Evolutionary conservation across 331 rosid species (phyloP).

Genomic region (Ulmus americana): DNA sequence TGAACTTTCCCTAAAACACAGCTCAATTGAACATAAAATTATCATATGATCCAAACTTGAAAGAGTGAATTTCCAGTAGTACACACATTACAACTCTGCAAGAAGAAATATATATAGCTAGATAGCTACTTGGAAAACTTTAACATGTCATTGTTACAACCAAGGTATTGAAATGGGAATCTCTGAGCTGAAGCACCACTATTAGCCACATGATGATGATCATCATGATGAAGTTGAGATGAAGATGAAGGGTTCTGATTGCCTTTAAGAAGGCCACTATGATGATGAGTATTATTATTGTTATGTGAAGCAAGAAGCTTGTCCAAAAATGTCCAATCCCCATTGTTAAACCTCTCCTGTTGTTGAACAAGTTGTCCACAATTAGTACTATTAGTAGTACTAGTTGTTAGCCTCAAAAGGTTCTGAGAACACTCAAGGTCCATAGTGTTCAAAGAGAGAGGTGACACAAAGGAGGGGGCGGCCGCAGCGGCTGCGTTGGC

Average conservation of each 20-base stretch:
- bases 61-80: background rate
- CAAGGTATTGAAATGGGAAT: slow-evolving; percentile 71
- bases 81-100: background rate
- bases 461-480: slow-evolving; percentile 24
- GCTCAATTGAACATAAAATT: background rate
- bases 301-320: slow-evolving; percentile 64
- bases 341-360: slow-evolving; percentile 44
- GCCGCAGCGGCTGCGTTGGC: slow-evolving; percentile 10
- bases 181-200: slow-evolving; percentile 40
- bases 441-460: slow-evolving; percentile 42
- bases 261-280: slow-evolving; percentile 16
- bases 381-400: background rate
- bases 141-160: slow-evolving; percentile 47
- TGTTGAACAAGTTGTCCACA: slow-evolving; percentile 28
- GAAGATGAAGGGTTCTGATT: slow-evolving; percentile 29
- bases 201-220: slow-evolving; percentile 17
- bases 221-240: slow-evolving; percentile 10
- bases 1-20: background rate
- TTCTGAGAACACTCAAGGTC: slow-evolving; percentile 61
- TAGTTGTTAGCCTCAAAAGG: slow-evolving; percentile 52
- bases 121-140: slow-evolving; percentile 51
- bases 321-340: slow-evolving; percentile 94
- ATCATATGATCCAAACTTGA: background rate
- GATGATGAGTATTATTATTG: slow-evolving; percentile 21
- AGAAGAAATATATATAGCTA: background rate